Evolutionary conservation across 169 alveolate genomes (phyloP).

Genomic region (Eimeria falciformis): DNA sequence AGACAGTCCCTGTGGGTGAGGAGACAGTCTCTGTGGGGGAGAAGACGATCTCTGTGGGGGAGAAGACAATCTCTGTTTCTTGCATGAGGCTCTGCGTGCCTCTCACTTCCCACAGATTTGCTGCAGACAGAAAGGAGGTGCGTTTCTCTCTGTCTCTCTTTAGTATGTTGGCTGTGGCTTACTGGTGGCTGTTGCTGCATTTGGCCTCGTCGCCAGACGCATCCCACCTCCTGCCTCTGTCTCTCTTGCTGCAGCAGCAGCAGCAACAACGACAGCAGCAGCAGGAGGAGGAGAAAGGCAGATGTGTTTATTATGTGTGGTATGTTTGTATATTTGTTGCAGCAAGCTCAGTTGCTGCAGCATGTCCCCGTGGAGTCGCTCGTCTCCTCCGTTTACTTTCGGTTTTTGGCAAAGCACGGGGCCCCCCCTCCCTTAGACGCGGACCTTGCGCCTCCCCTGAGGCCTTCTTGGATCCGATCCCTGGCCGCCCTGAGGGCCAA

Average conservation of each 20-base stretch:
- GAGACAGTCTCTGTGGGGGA: background rate
- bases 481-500: background rate
- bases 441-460: background rate
- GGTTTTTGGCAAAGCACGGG: background rate
- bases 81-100: background rate
- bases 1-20: too few relatives aligned
- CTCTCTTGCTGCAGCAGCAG: background rate
- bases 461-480: background rate
- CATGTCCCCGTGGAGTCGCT: slow-evolving; percentile 13
- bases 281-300: background rate
- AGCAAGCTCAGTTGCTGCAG: slow-evolving; percentile 4
- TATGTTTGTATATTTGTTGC: too few relatives aligned
- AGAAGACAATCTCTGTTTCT: too few relatives aligned
- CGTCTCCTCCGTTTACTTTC: background rate
- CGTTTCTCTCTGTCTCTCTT: background rate
- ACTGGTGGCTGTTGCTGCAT: background rate
- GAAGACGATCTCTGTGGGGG: background rate
- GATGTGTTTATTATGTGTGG: background rate
- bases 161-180: background rate
- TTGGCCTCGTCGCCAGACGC: background rate
- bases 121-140: background rate
- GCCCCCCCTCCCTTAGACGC: slow-evolving; percentile 10
- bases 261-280: background rate
- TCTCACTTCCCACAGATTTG: background rate
- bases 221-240: background rate